Evolutionary conservation across 768 basidiomycete genomes (phyloP), one percentile per base, ranked within the genome.

Genomic region (Agaricus subrufescens): DNA sequence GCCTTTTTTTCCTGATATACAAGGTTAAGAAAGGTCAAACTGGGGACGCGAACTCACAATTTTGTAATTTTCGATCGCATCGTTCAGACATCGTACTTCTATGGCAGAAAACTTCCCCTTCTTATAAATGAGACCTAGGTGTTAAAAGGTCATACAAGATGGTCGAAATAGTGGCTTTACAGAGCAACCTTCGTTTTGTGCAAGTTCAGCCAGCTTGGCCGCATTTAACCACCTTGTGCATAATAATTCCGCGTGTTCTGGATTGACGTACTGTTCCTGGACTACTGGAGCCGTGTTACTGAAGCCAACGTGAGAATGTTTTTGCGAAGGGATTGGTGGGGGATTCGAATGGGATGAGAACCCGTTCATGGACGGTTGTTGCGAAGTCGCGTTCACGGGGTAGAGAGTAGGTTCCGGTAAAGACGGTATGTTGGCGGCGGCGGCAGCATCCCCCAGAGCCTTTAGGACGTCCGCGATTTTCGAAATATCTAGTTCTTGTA

Each of bases 41-140:
- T 43, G 37, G 29, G 27, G 8, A 27, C 40, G 39, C 30, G 46
- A 19, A 73, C 84, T 47, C 62, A 88, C 89, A 19, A 68, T 62
- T 52, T 79, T 78, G 65, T 85, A 91, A 8, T 71, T 68, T 54
- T 86, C 83, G 37, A 93, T 83, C 6, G 89, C 90, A 12, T 69
- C 67, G 59, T 71, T 77, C 1, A 92, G 68, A 59, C 85, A 85
- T 26, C 83, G 77, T 56, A 85, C 87, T 64, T 94, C 91, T 42
- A 84, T 83, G 0, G 85, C 81, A 26, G 89, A 91, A 63, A 94
- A 94, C 65, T 90, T 92, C 12, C 91, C 91, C 69, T 91, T 91
- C 71, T 87, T 91, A 68, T 90, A 92, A 2, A 89, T 79, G n/a
- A 93, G 79, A 31, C 89, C 90, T 92, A 56, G 25, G 39, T 40